Base-by-base conservation (phyloP, 768 basidiomycete genomes). In the Dentipellis sp. region DNA sequence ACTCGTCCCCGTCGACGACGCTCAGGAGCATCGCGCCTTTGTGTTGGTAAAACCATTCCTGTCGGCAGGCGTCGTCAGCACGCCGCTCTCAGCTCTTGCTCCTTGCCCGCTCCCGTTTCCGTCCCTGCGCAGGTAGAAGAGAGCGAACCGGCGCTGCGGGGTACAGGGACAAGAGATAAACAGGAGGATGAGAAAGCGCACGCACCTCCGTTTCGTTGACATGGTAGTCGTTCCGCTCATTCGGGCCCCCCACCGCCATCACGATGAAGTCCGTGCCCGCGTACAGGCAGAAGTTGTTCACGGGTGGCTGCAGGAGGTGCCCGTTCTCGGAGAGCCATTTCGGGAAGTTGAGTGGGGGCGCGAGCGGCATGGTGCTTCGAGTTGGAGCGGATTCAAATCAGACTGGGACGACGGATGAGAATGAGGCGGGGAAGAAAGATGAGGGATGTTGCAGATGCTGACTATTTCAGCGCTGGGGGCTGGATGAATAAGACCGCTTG, bases 11-110 rank as follows among this genome's bases (percentile, higher is more conserved):
- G 50, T 92, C 90, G 14, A 97, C 86, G 1, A 91, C 85, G 58
- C 89, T 84, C 19, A 99, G 75, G 2, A 91, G 74, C 94, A 98
- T 97, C 2, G 79, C 82, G 2, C 95, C 95, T 68, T 94, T 93
- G 74, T 94, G 78, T 67, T 99, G 95, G 71, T 94, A 97, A 71
- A 97, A 98, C 94, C 94, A 97, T 71, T 98, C 95, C 88, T 92
- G 50, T 42, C 14, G 10, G 40, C 40, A 16, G 22, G 4, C 17
- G 21, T 49, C 39, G 39, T 40, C 39, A 40, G 39, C 39, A n/a
- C 10, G n/a, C 10, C n/a, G n/a, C n/a, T n/a, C n/a, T n/a, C n/a
- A n/a, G n/a, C n/a, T n/a, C n/a, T n/a, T n/a, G n/a, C n/a, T n/a
- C n/a, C n/a, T n/a, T n/a, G n/a, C n/a, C 39, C 39, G 39, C 39